phyloP scores from a whole-genome alignment of 1,284 basidiomycete species.

The Nidula niveotomentosa region DNA sequence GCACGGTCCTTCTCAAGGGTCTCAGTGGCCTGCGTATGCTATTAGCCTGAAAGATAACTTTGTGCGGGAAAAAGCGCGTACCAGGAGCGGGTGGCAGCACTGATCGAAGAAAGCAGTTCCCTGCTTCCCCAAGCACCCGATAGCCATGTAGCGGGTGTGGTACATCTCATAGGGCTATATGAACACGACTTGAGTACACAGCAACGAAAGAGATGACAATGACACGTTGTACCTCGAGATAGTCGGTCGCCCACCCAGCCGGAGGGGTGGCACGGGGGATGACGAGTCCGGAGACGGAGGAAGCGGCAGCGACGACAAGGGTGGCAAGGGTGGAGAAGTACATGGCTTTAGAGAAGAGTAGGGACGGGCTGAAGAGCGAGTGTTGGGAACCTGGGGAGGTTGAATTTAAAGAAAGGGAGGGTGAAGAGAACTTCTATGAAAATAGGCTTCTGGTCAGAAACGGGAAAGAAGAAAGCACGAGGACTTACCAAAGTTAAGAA shows the following conservation, averaged over 20 bases:
- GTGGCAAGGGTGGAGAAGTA: slow-evolving; percentile 46
- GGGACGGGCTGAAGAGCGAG: slow-evolving; percentile 17
- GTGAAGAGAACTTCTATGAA: slow-evolving; percentile 13
- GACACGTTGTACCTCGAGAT: slow-evolving; percentile 42
- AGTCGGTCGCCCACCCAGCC: slow-evolving; percentile 38
- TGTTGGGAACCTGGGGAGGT: slow-evolving; percentile 23
- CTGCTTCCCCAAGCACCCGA: slow-evolving; percentile 62
- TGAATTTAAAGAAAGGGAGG: slow-evolving; percentile 30
- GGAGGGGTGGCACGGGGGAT: slow-evolving; percentile 47
- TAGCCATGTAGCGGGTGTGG: slow-evolving; percentile 52
- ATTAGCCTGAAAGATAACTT: slow-evolving; percentile 6
- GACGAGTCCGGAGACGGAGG: slow-evolving; percentile 39
- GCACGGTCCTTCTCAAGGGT: slow-evolving; percentile 44
- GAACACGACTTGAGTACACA: slow-evolving; percentile 9
- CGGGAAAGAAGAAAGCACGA: slow-evolving; percentile 23
- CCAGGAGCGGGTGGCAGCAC: slow-evolving; percentile 50
- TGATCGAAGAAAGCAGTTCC: slow-evolving; percentile 64
- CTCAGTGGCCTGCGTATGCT: slow-evolving; percentile 39
- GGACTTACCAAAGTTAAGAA: slow-evolving; percentile 13
- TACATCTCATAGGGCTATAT: slow-evolving; percentile 54
- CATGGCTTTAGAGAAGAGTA: slow-evolving; percentile 31
- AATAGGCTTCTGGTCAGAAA: slow-evolving; percentile 21
- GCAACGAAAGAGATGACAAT: neutral
- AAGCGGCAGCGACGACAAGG: slow-evolving; percentile 42
- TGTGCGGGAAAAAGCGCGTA: slow-evolving; percentile 20